phyloP scores from a whole-genome alignment of 345 rosid species.

The Gossypium rotundifolium region DNA sequence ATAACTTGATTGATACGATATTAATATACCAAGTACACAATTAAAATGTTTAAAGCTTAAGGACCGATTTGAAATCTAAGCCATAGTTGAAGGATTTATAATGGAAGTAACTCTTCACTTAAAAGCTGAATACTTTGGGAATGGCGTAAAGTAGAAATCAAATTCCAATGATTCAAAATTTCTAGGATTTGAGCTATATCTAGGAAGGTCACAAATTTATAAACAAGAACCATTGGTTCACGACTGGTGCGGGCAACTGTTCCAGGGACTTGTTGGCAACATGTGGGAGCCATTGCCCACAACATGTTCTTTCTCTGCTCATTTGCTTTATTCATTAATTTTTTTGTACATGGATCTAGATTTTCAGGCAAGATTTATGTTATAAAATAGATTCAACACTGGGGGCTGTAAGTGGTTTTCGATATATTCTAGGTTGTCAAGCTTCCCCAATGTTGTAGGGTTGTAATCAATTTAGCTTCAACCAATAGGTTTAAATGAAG shows the following conservation, averaged over 20 bases:
- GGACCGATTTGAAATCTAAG: too few species aligned
- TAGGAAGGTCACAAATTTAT: slow-evolving; percentile 1
- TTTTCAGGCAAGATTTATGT: not conserved
- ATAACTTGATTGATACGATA: too few species aligned
- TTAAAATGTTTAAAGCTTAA: too few species aligned
- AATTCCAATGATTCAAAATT: not conserved
- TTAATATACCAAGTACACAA: too few species aligned
- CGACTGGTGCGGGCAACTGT: not conserved
- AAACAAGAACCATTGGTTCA: not conserved
- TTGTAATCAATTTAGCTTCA: too few species aligned
- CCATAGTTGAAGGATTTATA: too few species aligned
- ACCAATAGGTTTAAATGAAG: too few species aligned
- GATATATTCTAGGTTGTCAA: not conserved
- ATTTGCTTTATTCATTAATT: not conserved
- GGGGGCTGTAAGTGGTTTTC: not conserved
- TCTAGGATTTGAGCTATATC: not conserved
- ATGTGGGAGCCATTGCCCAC: slow-evolving; percentile 11
- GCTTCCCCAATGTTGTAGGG: not conserved
- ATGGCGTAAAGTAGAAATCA: not conserved
- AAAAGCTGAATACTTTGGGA: slow-evolving; percentile 17
- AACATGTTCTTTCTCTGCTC: slow-evolving; percentile 17
- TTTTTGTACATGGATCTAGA: not conserved
- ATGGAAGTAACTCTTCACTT: too few species aligned
- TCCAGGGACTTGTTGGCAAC: slow-evolving; percentile 18
- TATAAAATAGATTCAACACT: not conserved